Evolutionary conservation across 2,329 filamentous ascomycete species (phyloP).

Genomic region (Penicillium sp.): DNA sequence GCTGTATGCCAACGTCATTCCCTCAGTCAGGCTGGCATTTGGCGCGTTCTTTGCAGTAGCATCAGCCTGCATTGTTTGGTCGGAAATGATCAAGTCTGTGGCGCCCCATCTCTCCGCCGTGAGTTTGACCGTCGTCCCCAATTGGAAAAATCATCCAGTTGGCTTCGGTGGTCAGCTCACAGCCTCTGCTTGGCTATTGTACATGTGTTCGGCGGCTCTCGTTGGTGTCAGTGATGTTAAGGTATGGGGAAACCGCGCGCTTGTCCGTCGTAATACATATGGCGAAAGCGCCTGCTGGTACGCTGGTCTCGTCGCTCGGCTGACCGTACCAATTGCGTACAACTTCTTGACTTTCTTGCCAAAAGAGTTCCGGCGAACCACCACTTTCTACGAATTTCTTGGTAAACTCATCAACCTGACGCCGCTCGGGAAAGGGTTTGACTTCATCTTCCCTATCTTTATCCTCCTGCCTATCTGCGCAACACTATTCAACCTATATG

Average conservation of each 20-base stretch:
- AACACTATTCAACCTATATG: slow-evolving; percentile 86
- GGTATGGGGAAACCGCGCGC: slow-evolving; percentile 92
- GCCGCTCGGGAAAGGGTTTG: slow-evolving; percentile 77
- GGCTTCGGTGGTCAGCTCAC: slow-evolving; percentile 84
- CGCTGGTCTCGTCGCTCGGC: slow-evolving; percentile 82
- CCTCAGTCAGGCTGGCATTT: slow-evolving; percentile 62
- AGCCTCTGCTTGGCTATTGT: slow-evolving; percentile 84
- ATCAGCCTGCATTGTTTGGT: slow-evolving; percentile 86
- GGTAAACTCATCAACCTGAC: slow-evolving; percentile 82
- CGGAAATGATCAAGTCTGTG: slow-evolving; percentile 83
- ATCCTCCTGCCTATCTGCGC: slow-evolving; percentile 82
- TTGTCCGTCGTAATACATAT: slow-evolving; percentile 88
- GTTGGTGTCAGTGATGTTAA: slow-evolving; percentile 88
- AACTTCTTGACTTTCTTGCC: slow-evolving; percentile 94
- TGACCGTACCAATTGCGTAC: slow-evolving; percentile 90
- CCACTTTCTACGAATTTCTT: slow-evolving; percentile 84
- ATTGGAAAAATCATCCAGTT: slow-evolving; percentile 69
- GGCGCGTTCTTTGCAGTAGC: slow-evolving; percentile 71
- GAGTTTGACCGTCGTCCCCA: slow-evolving; percentile 63
- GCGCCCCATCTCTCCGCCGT: slow-evolving; percentile 73
- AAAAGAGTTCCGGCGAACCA: slow-evolving; percentile 68
- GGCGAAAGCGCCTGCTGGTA: slow-evolving; percentile 96
- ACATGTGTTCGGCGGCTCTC: slow-evolving; percentile 91
- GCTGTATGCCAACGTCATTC: slow-evolving; percentile 71
- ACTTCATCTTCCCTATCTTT: slow-evolving; percentile 83